Conservation (phyloP, 2,329 filamentous ascomycete species). For the Neurospora crassa region DNA sequence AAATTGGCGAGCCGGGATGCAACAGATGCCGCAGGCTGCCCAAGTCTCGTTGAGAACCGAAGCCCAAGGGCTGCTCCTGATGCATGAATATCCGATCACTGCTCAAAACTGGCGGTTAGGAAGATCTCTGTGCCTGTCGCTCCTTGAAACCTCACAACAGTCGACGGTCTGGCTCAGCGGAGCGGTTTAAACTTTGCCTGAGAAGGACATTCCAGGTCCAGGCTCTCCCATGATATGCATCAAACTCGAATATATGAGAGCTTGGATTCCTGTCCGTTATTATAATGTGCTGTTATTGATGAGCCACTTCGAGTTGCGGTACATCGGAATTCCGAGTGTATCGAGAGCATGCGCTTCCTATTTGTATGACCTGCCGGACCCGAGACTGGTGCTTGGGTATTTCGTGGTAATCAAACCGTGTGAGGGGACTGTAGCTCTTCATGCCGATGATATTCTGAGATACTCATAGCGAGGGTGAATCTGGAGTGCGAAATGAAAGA, state of each 20-base stretch:
- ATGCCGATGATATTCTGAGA: not conserved
- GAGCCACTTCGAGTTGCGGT: not conserved
- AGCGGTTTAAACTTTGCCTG: not conserved
- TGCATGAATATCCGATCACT: not conserved
- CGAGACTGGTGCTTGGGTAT: not conserved
- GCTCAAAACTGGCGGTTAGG: not conserved
- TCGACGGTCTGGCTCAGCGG: not conserved
- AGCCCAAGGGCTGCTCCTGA: not conserved
- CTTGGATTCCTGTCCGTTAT: not conserved
- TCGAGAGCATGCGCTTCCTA: not conserved
- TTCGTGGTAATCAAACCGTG: not conserved
- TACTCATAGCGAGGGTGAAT: not conserved
- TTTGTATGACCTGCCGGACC: not conserved
- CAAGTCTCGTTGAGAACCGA: not conserved
- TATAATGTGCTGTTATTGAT: not conserved
- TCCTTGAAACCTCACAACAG: not conserved
- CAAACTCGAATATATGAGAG: not conserved
- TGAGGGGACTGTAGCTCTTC: not conserved
- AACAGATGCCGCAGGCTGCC: not conserved
- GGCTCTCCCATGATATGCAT: not conserved
- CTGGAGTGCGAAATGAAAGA: not conserved
- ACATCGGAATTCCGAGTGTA: not conserved
- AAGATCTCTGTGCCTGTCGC: not conserved
- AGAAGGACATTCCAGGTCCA: not conserved
- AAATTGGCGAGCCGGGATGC: not conserved